A percentile compares a stretch with the other conserved stretches of the same genome.
phyloP scores from a whole-genome alignment of 2,329 filamentous ascomycete species.

The Clarireedia sp. region DNA sequence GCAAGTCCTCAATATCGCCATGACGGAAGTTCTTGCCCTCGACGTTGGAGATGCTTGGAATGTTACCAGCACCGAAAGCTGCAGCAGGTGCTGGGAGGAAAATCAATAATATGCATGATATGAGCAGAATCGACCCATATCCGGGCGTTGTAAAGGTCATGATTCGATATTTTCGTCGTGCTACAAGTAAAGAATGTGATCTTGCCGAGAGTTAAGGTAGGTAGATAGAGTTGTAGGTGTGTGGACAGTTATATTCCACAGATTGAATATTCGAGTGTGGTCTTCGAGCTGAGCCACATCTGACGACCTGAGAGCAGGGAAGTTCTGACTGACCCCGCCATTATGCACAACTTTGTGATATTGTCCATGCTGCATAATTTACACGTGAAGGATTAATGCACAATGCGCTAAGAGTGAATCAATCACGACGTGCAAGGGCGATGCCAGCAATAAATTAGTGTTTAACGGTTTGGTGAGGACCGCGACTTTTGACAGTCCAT shows the following conservation, averaged over 20 bases:
- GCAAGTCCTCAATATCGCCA: conserved; percentile 75
- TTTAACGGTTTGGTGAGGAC: too few relatives aligned
- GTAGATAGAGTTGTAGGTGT: too few relatives aligned
- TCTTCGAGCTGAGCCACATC: conserved; percentile 5
- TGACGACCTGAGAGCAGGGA: background rate
- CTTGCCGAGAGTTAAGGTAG: too few relatives aligned
- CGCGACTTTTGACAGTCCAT: too few relatives aligned
- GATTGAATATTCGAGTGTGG: background rate
- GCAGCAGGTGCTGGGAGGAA: conserved; percentile 47
- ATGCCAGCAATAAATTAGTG: too few relatives aligned
- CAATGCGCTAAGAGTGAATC: too few relatives aligned
- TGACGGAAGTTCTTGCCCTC: conserved; percentile 65
- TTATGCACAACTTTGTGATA: background rate
- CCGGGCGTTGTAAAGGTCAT: conserved; percentile 19
- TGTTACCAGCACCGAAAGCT: conserved; percentile 64
- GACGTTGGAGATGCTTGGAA: conserved; percentile 50
- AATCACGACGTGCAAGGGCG: too few relatives aligned
- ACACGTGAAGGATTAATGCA: background rate
- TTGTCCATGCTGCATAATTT: background rate
- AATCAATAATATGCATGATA: conserved; percentile 46
- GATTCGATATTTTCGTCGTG: background rate
- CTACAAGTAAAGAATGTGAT: too few relatives aligned
- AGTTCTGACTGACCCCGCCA: background rate
- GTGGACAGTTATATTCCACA: too few relatives aligned
- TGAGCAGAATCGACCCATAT: conserved; percentile 35